A percentile compares a stretch with the other conserved stretches of the same genome.
These are phyloP conservation scores for Aspergillus thermomutatus DNA, from an alignment of 2,329 filamentous ascomycete species.

Conservation along the genomic window DNA sequence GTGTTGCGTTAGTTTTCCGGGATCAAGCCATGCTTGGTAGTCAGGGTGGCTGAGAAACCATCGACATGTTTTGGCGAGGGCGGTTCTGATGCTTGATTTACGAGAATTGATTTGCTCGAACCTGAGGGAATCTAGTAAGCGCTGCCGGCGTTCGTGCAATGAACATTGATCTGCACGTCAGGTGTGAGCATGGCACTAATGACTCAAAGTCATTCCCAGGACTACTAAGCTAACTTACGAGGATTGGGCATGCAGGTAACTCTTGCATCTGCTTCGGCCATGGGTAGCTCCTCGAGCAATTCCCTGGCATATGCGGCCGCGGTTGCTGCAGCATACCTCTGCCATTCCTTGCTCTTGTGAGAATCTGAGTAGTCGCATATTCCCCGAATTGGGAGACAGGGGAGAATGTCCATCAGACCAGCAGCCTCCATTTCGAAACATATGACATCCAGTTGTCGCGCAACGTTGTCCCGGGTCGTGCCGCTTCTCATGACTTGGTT, in stretches of 20 bases:
- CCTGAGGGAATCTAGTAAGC: slow-evolving; percentile 24
- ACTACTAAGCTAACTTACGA: slow-evolving; percentile 3
- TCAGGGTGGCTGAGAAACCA: slow-evolving; percentile 39
- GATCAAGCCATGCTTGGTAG: slow-evolving; percentile 41
- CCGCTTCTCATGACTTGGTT: slow-evolving; percentile 23
- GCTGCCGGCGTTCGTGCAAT: slow-evolving; percentile 1
- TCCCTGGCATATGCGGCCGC: slow-evolving; percentile 29
- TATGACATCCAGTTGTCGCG: slow-evolving; percentile 9
- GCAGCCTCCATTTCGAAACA: slow-evolving; percentile 35
- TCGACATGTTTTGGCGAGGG: slow-evolving; percentile 39
- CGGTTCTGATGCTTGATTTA: slow-evolving; percentile 34
- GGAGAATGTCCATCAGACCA: slow-evolving; percentile 28
- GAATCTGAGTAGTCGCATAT: slow-evolving; percentile 43
- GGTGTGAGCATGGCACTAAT: neutral
- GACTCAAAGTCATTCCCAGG: neutral
- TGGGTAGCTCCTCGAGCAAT: slow-evolving; percentile 11
- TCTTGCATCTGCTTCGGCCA: neutral
- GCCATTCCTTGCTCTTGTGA: slow-evolving; percentile 40
- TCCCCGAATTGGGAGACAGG: slow-evolving; percentile 40
- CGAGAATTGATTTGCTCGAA: slow-evolving; percentile 44
- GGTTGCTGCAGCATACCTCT: slow-evolving; percentile 31
- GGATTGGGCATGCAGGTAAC: neutral
- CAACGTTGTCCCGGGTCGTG: slow-evolving; percentile 4
- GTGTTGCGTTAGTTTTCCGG: slow-evolving; percentile 14
- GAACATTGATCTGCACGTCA: neutral